Conservation (phyloP, 23 red algal species). For the Cyanidiococcus yangmingshanensis region DNA sequence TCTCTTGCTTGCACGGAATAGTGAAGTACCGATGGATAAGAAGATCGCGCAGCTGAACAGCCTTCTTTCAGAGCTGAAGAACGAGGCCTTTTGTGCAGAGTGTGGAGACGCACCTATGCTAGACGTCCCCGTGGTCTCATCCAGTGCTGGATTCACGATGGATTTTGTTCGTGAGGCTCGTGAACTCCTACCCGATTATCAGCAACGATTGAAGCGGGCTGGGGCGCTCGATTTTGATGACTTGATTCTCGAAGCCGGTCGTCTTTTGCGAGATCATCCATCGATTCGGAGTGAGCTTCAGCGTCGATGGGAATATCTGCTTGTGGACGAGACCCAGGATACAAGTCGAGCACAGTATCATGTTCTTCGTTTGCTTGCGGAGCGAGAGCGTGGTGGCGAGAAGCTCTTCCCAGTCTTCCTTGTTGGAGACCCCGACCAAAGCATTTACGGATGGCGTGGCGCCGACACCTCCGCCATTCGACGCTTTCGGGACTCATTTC, state of each 20-base stretch:
- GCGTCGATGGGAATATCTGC: conserved; percentile 36
- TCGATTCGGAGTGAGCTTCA: conserved; percentile 29
- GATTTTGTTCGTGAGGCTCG: neutral
- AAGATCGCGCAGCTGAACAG: neutral
- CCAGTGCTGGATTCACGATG: neutral
- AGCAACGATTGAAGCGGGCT: conserved; percentile 29
- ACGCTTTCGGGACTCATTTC: conserved; percentile 33
- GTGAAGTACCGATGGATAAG: neutral
- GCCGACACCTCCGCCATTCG: conserved; percentile 36
- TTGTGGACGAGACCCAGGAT: conserved; percentile 85
- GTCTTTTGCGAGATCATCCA: conserved; percentile 23
- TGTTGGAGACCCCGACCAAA: conserved; percentile 65
- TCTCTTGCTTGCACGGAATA: conserved; percentile 20
- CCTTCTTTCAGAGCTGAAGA: conserved; percentile 43
- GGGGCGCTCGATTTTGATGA: conserved; percentile 81
- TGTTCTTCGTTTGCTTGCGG: conserved; percentile 27
- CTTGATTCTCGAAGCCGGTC: conserved; percentile 35
- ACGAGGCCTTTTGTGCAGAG: conserved; percentile 20
- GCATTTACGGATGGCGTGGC: conserved; percentile 74
- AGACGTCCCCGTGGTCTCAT: neutral
- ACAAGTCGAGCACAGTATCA: conserved; percentile 65
- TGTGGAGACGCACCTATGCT: neutral
- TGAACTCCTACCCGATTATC: conserved; percentile 20
- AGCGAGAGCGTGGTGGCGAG: neutral
- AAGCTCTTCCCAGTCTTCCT: conserved; percentile 35